Evolutionary conservation across 257 asterid genomes (phyloP).

Genomic region (Primulina tabacum): DNA sequence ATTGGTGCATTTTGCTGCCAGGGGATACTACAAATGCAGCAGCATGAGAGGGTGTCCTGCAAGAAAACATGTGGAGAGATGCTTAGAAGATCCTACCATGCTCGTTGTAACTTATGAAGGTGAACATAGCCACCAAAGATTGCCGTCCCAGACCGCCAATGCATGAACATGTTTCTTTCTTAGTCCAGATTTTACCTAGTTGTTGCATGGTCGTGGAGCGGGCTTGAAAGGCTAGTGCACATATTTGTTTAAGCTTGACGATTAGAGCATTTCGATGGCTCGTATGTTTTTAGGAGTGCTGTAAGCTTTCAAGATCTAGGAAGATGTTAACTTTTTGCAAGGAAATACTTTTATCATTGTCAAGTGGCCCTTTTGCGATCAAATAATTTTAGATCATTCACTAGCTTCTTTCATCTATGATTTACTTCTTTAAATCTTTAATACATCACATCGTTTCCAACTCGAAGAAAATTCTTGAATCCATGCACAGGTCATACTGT

Average conservation of each 20-base stretch:
- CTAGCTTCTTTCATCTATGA: no score
- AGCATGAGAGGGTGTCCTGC: slow-evolving; percentile 64
- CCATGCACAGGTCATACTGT: not conserved
- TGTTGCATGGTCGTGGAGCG: not conserved
- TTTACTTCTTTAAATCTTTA: no score
- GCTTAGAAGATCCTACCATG: slow-evolving; percentile 54
- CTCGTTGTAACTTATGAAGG: slow-evolving; percentile 49
- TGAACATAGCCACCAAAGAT: slow-evolving; percentile 44
- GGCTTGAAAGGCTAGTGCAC: slow-evolving; percentile 25
- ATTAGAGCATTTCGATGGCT: not conserved
- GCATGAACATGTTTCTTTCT: not conserved
- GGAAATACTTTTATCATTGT: no score
- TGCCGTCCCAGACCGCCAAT: slow-evolving; percentile 36
- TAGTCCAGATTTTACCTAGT: not conserved
- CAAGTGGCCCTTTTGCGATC: not conserved
- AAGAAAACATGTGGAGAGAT: slow-evolving; percentile 37
- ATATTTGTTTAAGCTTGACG: not conserved
- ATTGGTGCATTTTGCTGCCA: slow-evolving; percentile 34
- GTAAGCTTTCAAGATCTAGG: not conserved
- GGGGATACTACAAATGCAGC: slow-evolving; percentile 61
- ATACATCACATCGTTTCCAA: not conserved
- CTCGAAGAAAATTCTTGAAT: not conserved
- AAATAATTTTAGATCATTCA: not conserved
- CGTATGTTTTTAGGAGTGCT: not conserved
- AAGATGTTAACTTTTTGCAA: not conserved